These are phyloP conservation scores for Sphaerosporella brunnea DNA, from an alignment of 495 filamentous ascomycete genomes.

Conservation along the genomic window DNA sequence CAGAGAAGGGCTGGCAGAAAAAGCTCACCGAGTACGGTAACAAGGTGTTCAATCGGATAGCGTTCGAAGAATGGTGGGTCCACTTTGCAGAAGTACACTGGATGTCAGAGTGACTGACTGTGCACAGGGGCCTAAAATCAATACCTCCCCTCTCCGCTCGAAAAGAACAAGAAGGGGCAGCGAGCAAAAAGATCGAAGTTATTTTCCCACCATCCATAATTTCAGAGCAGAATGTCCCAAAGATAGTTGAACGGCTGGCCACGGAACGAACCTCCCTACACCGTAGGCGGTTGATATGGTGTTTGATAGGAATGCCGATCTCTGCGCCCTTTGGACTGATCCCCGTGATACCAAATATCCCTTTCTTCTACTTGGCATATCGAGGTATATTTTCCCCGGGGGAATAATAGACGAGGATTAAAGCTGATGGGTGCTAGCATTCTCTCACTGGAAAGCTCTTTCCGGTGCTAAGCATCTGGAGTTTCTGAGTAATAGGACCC, in stretches of 20 bases:
- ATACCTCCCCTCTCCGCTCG: constrained; percentile 66
- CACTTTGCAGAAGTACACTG: not conserved
- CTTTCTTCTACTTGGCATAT: constrained; percentile 89
- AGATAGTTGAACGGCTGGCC: constrained; percentile 44
- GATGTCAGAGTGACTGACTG: not conserved
- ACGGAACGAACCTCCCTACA: constrained; percentile 71
- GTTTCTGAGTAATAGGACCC: constrained; percentile 34
- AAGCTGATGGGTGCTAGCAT: constrained; percentile 26
- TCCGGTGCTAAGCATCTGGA: constrained; percentile 70
- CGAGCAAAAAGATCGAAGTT: constrained; percentile 54
- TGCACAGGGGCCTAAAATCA: constrained; percentile 59
- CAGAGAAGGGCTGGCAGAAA: constrained; percentile 72
- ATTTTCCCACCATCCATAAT: constrained; percentile 58
- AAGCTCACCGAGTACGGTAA: constrained; percentile 73
- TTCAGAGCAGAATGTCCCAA: constrained; percentile 38
- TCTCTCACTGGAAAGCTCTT: constrained; percentile 54
- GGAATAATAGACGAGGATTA: not conserved
- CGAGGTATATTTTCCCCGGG: constrained; percentile 39
- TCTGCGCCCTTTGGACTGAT: constrained; percentile 62
- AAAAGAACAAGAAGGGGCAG: constrained; percentile 40
- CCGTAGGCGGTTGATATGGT: constrained; percentile 57
- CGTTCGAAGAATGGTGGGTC: constrained; percentile 74
- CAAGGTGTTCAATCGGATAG: constrained; percentile 62
- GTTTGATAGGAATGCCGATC: constrained; percentile 66
- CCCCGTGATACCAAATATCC: constrained; percentile 45